A percentile compares a stretch with the other conserved stretches of the same genome.
phyloP scores from a whole-genome alignment of 768 basidiomycete genomes.

The Serendipita sp. region DNA sequence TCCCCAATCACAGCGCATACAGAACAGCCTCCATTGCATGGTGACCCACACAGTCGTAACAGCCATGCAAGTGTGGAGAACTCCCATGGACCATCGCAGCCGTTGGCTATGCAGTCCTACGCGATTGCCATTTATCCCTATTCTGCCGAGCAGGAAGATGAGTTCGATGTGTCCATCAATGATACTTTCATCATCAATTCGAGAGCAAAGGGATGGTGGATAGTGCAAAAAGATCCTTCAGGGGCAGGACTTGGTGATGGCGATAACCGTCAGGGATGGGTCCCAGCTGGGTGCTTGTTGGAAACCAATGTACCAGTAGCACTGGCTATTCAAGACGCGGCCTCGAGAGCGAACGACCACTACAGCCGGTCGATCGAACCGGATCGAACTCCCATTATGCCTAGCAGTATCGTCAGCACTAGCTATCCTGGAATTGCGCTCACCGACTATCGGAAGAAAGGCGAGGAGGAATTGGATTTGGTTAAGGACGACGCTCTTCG shows the following conservation, averaged over 20 bases:
- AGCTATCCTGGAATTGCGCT: conserved; percentile 92
- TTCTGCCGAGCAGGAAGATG: conserved; percentile 95
- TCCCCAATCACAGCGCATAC: conserved; percentile 31
- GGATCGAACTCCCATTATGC: conserved; percentile 63
- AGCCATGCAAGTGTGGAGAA: conserved; percentile 13
- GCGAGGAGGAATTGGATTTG: conserved; percentile 80
- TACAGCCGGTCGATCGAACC: not conserved
- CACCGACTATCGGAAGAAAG: conserved; percentile 92
- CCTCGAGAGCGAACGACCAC: conserved; percentile 26
- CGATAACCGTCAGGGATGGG: conserved; percentile 86
- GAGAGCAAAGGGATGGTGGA: conserved; percentile 98
- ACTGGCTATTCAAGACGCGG: conserved; percentile 69
- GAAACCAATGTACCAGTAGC: conserved; percentile 87
- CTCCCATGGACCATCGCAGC: not conserved
- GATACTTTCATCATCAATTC: conserved; percentile 89
- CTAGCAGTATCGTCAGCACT: conserved; percentile 85
- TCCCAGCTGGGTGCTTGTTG: conserved; percentile 89
- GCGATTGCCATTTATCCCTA: conserved; percentile 98
- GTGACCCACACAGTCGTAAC: conserved; percentile 21
- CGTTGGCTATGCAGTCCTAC: conserved; percentile 37
- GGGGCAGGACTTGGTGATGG: conserved; percentile 65
- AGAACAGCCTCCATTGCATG: conserved; percentile 8
- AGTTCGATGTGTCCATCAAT: conserved; percentile 84
- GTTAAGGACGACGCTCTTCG: conserved; percentile 75
- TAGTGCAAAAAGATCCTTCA: conserved; percentile 85